phyloP scores from a whole-genome alignment of 2,329 filamentous ascomycete species.

The Ampelomyces quisqualis region DNA sequence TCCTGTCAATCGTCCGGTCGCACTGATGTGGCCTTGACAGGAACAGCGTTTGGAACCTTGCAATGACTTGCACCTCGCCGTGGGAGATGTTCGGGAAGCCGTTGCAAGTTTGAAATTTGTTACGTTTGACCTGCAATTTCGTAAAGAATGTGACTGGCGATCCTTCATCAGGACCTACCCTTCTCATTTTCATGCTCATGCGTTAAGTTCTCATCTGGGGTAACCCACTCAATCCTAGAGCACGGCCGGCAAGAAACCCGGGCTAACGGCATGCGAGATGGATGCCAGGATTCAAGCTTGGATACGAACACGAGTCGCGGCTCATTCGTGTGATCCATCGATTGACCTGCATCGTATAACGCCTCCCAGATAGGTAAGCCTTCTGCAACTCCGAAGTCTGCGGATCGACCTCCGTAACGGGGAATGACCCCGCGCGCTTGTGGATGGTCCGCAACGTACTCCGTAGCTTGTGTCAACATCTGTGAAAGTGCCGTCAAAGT shows the following conservation, averaged over 20 bases:
- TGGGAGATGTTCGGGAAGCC: neutral
- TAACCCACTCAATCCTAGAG: neutral
- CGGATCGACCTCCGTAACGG: constrained; percentile 8
- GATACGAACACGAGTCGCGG: constrained; percentile 13
- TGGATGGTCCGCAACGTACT: constrained; percentile 3
- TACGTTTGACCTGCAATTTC: neutral
- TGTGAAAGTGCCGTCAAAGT: neutral
- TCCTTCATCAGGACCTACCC: constrained; percentile 2
- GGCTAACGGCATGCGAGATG: constrained; percentile 17
- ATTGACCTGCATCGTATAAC: constrained; percentile 11
- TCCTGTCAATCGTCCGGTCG: neutral
- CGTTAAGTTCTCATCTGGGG: constrained; percentile 4
- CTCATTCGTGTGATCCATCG: constrained; percentile 6
- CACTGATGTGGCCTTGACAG: constrained; percentile 1
- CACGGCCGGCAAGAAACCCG: constrained; percentile 12
- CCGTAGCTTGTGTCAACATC: constrained; percentile 8
- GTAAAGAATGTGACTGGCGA: neutral
- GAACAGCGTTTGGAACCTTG: neutral
- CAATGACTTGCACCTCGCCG: neutral
- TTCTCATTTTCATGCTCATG: neutral
- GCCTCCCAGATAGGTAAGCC: constrained; percentile 1
- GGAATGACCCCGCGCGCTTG: constrained; percentile 3
- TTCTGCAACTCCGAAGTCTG: constrained; percentile 8
- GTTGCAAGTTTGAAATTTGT: neutral
- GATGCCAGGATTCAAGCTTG: constrained; percentile 5